phyloP scores from a whole-genome alignment of 1,139 yeast species.

The Saccharomycopsis phalli region DNA sequence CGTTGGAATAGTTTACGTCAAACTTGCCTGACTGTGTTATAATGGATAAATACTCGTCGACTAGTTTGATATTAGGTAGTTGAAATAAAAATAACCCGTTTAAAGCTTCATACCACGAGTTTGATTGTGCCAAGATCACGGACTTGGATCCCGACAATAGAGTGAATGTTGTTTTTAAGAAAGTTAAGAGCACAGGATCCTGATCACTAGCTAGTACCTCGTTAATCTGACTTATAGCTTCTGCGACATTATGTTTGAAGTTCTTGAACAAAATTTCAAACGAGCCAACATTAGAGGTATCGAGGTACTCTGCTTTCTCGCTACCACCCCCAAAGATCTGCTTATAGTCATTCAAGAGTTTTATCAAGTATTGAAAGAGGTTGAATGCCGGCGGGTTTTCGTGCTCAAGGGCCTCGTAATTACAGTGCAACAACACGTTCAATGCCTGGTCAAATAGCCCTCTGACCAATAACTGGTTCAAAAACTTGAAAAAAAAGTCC shows the following conservation, averaged over 20 bases:
- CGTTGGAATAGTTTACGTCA: conserved; percentile 32
- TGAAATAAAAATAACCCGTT: conserved; percentile 55
- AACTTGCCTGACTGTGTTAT: conserved; percentile 25
- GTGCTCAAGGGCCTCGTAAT: conserved; percentile 32
- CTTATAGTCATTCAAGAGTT: conserved; percentile 14
- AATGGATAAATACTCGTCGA: conserved; percentile 36
- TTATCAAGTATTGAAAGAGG: conserved; percentile 40
- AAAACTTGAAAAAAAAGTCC: conserved; percentile 51
- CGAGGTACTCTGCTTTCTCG: background rate
- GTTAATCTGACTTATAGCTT: conserved; percentile 9
- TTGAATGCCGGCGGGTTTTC: conserved; percentile 26
- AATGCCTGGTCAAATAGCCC: conserved; percentile 55
- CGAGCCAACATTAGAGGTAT: background rate
- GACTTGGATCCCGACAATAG: conserved; percentile 42
- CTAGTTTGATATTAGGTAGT: conserved; percentile 41
- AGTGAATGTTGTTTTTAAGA: conserved; percentile 20
- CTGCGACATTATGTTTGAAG: conserved; percentile 11
- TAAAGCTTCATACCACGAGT: conserved; percentile 66
- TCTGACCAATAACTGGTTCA: conserved; percentile 50
- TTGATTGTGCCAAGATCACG: conserved; percentile 39
- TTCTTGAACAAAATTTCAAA: background rate
- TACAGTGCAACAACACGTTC: conserved; percentile 36
- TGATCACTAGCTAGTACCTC: conserved; percentile 8
- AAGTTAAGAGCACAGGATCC: background rate
- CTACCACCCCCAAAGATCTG: conserved; percentile 7